These are phyloP conservation scores for Corniculantispora saksenae DNA, from an alignment of 2,329 filamentous ascomycete species.

Conservation along the genomic window DNA sequence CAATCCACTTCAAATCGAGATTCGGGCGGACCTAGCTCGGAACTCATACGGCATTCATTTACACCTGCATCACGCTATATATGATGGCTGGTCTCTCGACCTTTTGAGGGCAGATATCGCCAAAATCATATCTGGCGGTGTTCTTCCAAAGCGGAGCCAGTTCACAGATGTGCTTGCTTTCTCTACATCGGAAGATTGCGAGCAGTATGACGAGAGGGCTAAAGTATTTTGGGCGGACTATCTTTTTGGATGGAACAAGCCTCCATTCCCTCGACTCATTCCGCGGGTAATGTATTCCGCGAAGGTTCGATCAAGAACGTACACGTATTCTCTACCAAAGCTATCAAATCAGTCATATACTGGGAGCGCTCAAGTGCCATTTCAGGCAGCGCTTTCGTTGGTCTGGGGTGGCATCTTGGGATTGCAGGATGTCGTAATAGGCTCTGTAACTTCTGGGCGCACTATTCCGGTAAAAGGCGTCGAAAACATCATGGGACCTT, in stretches of 20 bases:
- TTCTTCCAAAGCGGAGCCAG: conserved; percentile 47
- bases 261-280: conserved; percentile 52
- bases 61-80: conserved; percentile 78
- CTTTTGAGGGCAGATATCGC: conserved; percentile 69
- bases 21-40: conserved; percentile 35
- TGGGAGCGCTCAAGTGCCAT: conserved; percentile 66
- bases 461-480: conserved; percentile 70
- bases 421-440: conserved; percentile 67
- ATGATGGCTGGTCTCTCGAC: conserved; percentile 93
- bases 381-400: conserved; percentile 71
- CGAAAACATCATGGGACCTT: conserved; percentile 77
- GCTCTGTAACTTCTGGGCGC: conserved; percentile 79
- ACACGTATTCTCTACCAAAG: background rate
- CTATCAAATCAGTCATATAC: background rate
- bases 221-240: conserved; percentile 70
- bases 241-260: conserved; percentile 57
- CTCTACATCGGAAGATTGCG: conserved; percentile 36
- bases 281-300: background rate
- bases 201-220: conserved; percentile 40
- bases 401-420: conserved; percentile 67
- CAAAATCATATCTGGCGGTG: conserved; percentile 40
- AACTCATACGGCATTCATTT: conserved; percentile 43
- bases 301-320: background rate
- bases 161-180: conserved; percentile 62
- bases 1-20: conserved; percentile 62